Conservation (phyloP, 495 filamentous ascomycete genomes). For the Trichoderma asperelloides region DNA sequence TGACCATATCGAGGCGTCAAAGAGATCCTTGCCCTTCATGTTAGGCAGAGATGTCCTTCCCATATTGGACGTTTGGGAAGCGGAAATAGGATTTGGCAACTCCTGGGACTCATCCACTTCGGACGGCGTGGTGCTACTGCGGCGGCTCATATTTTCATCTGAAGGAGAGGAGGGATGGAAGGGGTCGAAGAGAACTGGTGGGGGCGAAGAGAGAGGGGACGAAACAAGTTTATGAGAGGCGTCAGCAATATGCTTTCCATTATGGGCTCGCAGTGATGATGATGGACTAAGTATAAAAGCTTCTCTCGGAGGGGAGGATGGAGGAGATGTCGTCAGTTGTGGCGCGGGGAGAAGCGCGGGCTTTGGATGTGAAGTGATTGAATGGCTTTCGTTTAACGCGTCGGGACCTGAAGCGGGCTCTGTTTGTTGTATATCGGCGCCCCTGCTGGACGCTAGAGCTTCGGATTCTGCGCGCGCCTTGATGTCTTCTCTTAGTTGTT, state of each 20-base stretch:
- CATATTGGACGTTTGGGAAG: conserved; percentile 33
- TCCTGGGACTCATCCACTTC: conserved; percentile 24
- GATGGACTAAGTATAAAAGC: not conserved
- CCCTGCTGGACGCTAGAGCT: not conserved
- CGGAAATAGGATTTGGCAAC: conserved; percentile 15
- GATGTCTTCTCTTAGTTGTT: not conserved
- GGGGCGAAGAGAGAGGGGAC: conserved; percentile 20
- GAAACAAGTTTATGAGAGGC: not conserved
- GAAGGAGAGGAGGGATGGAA: conserved; percentile 22
- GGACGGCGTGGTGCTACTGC: conserved; percentile 22
- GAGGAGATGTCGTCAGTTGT: not conserved
- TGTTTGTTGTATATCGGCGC: not conserved
- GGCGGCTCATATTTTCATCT: conserved; percentile 14
- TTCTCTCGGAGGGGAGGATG: not conserved
- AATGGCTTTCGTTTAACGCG: not conserved
- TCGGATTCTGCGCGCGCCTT: not conserved
- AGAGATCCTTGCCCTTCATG: conserved; percentile 58
- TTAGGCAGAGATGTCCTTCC: conserved; percentile 33
- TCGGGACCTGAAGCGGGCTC: not conserved
- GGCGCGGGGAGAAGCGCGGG: not conserved
- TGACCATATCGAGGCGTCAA: conserved; percentile 56
- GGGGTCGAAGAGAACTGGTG: conserved; percentile 33
- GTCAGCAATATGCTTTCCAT: not conserved
- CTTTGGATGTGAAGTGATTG: not conserved
- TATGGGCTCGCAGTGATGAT: not conserved